Conservation (phyloP, 192 early-diverging fungal species). For the Podochytrium sp. region DNA sequence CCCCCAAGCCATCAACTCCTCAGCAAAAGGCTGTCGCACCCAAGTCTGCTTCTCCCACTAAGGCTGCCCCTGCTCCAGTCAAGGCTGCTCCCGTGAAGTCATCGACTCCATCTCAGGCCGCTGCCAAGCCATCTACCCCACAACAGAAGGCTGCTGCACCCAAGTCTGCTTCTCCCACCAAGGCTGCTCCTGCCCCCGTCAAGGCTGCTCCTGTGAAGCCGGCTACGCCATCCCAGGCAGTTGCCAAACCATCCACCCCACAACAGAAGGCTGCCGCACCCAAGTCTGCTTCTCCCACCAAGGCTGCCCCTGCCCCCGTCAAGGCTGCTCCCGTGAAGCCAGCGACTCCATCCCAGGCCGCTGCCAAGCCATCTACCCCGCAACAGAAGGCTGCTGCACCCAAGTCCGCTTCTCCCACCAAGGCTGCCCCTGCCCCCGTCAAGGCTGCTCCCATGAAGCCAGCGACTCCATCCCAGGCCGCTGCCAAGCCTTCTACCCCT, state of each 20-base stretch:
- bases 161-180: constrained; percentile 9
- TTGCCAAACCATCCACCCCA: background rate
- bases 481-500: constrained; percentile 1
- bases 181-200: constrained; percentile 10
- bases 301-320: constrained; percentile 10
- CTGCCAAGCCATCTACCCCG: background rate
- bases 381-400: background rate
- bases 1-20: too few species aligned
- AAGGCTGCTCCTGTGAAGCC: constrained; percentile 10
- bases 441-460: constrained; percentile 10
- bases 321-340: constrained; percentile 11
- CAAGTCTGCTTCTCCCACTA: background rate
- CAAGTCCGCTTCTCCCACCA: constrained; percentile 11
- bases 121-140: too few species aligned
- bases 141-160: background rate
- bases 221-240: background rate
- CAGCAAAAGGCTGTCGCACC: constrained; percentile 3
- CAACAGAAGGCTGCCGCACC: background rate
- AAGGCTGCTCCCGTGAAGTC: too few species aligned
- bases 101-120: background rate
- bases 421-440: background rate
- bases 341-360: background rate
- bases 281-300: constrained; percentile 9
- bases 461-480: constrained; percentile 6
- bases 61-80: too few species aligned